phyloP scores from a whole-genome alignment of 352 stramenopile species.

The Phytophthora quininea region DNA sequence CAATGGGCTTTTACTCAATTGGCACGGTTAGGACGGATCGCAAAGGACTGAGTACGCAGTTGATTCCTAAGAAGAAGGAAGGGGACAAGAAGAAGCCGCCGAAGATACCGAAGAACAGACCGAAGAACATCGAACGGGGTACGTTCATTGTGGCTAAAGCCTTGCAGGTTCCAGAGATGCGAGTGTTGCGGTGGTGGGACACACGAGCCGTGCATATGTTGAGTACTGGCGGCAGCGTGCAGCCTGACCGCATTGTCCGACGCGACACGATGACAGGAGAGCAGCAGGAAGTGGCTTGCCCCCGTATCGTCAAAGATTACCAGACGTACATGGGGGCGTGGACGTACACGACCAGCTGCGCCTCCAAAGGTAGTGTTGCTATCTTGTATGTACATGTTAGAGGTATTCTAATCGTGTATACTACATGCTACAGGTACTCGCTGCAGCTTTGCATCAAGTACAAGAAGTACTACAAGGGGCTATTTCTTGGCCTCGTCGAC shows the following conservation, averaged over 20 bases:
- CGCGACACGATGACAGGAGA: slow-evolving; percentile 1
- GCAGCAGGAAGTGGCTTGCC: slow-evolving; percentile 8
- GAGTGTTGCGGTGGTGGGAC: slow-evolving; percentile 10
- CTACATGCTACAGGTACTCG: slow-evolving; percentile 16
- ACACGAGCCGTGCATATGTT: slow-evolving; percentile 9
- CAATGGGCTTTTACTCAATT: slow-evolving; percentile 17
- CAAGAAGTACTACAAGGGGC: slow-evolving; percentile 20
- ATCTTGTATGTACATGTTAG: slow-evolving; percentile 15
- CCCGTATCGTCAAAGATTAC: slow-evolving; percentile 15
- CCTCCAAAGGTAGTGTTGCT: slow-evolving; percentile 9
- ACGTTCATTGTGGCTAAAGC: slow-evolving; percentile 1
- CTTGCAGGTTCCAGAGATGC: background rate
- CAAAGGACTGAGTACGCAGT: slow-evolving; percentile 10
- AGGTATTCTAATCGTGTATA: background rate
- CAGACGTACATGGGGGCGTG: slow-evolving; percentile 12
- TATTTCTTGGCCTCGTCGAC: slow-evolving; percentile 16
- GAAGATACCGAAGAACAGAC: slow-evolving; percentile 21
- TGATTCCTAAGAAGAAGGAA: slow-evolving; percentile 20
- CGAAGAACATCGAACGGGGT: slow-evolving; percentile 4
- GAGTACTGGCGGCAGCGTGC: slow-evolving; percentile 1
- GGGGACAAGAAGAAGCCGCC: slow-evolving; percentile 4
- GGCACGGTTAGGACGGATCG: slow-evolving; percentile 13
- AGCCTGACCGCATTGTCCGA: slow-evolving; percentile 6
- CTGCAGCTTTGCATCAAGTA: slow-evolving; percentile 22
- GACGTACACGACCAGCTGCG: slow-evolving; percentile 14